Conservation (phyloP, 805 yeast species). For the Metschnikowia kofuensis region DNA sequence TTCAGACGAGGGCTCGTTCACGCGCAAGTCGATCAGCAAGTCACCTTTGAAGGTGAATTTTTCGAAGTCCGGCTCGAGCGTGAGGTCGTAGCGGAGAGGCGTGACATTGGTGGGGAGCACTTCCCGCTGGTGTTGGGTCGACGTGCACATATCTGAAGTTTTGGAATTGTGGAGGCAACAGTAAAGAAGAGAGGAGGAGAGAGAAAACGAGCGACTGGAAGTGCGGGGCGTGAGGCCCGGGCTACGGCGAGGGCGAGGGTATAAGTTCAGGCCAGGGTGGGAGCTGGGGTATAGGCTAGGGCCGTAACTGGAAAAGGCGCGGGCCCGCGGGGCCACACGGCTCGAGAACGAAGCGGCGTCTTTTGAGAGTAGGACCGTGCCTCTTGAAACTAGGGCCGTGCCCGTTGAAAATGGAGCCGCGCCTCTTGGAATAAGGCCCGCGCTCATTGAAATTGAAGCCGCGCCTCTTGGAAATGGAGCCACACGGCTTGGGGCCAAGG, state of each 20-base stretch:
- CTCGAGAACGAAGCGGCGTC: not conserved
- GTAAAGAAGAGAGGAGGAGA: not conserved
- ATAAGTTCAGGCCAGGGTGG: no score
- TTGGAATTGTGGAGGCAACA: constrained; percentile 5
- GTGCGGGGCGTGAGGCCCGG: not conserved
- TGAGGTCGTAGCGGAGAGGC: constrained; percentile 40
- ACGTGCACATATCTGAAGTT: constrained; percentile 8
- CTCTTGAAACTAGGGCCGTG: not conserved
- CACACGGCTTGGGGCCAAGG: no score
- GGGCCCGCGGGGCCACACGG: not conserved
- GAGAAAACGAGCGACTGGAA: not conserved
- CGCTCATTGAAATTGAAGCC: no score
- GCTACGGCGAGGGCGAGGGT: no score
- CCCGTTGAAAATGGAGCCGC: no score
- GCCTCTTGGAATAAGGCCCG: no score
- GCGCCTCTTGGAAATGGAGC: no score
- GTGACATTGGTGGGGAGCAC: constrained; percentile 43
- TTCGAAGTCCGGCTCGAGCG: constrained; percentile 45
- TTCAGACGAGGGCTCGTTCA: constrained; percentile 44
- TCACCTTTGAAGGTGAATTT: constrained; percentile 59
- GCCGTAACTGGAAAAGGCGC: not conserved
- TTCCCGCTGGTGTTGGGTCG: constrained; percentile 27
- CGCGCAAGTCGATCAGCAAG: constrained; percentile 52
- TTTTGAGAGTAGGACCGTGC: not conserved
- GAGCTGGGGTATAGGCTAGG: no score